These are phyloP conservation scores for Pseudocercospora macadamiae DNA, from an alignment of 2,329 filamentous ascomycete species.

Conservation along the genomic window DNA sequence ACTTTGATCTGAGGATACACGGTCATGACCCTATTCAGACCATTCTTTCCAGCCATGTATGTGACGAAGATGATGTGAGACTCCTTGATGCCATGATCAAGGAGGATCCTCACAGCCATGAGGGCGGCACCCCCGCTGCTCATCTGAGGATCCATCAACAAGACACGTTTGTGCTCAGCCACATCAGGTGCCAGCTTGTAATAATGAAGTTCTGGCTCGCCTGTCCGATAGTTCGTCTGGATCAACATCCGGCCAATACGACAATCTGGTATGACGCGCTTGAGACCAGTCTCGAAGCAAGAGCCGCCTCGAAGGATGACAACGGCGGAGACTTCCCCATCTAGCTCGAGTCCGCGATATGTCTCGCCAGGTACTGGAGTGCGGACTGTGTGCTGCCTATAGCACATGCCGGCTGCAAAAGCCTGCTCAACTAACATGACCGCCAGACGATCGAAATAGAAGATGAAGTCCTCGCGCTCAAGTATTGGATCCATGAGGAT, in stretches of 20 bases:
- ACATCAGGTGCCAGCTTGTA: slow-evolving; percentile 78
- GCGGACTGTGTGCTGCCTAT: slow-evolving; percentile 63
- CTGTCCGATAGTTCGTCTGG: slow-evolving; percentile 76
- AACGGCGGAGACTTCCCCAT: slow-evolving; percentile 78
- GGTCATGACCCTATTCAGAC: slow-evolving; percentile 79
- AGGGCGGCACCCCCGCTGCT: slow-evolving; percentile 81
- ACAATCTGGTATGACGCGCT: slow-evolving; percentile 90
- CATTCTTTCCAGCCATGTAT: slow-evolving; percentile 83
- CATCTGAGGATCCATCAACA: slow-evolving; percentile 93
- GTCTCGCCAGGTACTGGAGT: slow-evolving; percentile 67
- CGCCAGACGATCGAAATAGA: slow-evolving; percentile 91
- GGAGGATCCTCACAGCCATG: slow-evolving; percentile 94
- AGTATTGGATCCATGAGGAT: slow-evolving; percentile 82
- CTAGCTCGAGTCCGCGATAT: slow-evolving; percentile 72
- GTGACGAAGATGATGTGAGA: slow-evolving; percentile 89
- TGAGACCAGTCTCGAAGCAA: slow-evolving; percentile 83
- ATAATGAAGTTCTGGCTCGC: slow-evolving; percentile 92
- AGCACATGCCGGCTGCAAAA: slow-evolving; percentile 72
- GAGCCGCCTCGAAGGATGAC: slow-evolving; percentile 87
- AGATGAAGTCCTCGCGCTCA: slow-evolving; percentile 86
- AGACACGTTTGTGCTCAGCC: slow-evolving; percentile 72
- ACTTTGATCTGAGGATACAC: slow-evolving; percentile 88
- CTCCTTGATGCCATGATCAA: slow-evolving; percentile 87
- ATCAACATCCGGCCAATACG: slow-evolving; percentile 87
- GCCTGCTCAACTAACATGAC: slow-evolving; percentile 84